These are phyloP conservation scores for Alternaria arbusti DNA, from an alignment of 2,329 filamentous ascomycete species.

Conservation along the genomic window DNA sequence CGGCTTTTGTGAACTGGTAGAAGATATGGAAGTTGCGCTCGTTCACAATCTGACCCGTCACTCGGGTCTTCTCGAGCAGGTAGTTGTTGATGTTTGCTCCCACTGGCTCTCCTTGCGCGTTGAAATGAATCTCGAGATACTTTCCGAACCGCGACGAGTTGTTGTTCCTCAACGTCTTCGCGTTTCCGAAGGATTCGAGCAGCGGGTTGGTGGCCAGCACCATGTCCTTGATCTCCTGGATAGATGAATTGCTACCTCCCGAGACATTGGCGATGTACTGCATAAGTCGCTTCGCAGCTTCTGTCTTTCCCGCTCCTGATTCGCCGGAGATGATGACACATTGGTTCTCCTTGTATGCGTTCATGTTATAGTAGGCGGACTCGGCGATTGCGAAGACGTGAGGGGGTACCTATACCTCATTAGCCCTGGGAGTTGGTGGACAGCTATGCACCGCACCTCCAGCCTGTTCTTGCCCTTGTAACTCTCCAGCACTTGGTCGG, in stretches of 20 bases:
- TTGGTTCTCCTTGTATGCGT: conserved; percentile 98
- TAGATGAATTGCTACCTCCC: conserved; percentile 80
- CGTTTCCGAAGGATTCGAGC: conserved; percentile 97
- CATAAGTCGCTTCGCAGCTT: conserved; percentile 98
- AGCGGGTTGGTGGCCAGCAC: conserved; percentile 97
- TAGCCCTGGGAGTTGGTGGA: conserved; percentile 12
- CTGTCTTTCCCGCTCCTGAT: conserved; percentile 97
- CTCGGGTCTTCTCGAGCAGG: conserved; percentile 90
- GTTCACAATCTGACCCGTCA: conserved; percentile 92
- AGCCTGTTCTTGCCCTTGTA: conserved; percentile 97
- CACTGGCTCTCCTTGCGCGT: conserved; percentile 85
- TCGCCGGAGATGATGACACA: conserved; percentile 99
- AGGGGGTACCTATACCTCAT: conserved; percentile 68
- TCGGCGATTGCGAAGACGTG: conserved; percentile 98
- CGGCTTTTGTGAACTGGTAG: conserved; percentile 97
- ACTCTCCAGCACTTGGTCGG: conserved; percentile 87
- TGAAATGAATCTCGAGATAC: conserved; percentile 97
- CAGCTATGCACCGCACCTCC: conserved; percentile 58
- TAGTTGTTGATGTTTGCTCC: conserved; percentile 99
- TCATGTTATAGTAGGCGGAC: conserved; percentile 99
- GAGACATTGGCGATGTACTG: conserved; percentile 99
- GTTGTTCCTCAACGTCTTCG: conserved; percentile 97
- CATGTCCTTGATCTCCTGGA: conserved; percentile 99
- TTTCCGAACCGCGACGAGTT: conserved; percentile 99
- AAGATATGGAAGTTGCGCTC: conserved; percentile 99